A percentile compares a stretch with the other conserved stretches of the same genome.
Evolutionary conservation across 331 rosid species (phyloP).

Genomic region (Ulmus americana): DNA sequence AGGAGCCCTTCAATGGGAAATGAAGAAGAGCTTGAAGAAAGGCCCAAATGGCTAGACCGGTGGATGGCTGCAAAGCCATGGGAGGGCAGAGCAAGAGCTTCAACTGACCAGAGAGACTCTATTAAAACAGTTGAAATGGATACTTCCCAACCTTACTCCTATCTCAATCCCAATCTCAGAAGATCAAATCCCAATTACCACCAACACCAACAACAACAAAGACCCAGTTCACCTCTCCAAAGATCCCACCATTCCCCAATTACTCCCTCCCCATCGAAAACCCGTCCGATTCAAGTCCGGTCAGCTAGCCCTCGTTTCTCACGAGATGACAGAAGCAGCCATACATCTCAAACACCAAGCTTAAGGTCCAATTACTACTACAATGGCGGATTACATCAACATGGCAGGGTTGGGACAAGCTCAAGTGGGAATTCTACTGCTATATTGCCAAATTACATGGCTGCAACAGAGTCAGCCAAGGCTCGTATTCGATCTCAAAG

Average conservation of each 20-base stretch:
- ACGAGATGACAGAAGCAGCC: conserved; percentile 62
- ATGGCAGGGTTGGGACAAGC: conserved; percentile 42
- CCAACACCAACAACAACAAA: conserved; percentile 49
- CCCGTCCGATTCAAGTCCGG: conserved; percentile 63
- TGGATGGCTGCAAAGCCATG: conserved; percentile 88
- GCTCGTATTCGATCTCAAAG: conserved; percentile 86
- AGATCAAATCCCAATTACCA: conserved; percentile 67
- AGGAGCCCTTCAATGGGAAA: conserved; percentile 77
- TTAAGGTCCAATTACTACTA: conserved; percentile 70
- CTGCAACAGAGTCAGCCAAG: conserved; percentile 92
- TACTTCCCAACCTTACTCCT: conserved; percentile 74
- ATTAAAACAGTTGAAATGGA: conserved; percentile 82
- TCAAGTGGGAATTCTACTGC: conserved; percentile 13
- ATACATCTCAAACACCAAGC: conserved; percentile 79
- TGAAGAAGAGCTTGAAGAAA: conserved; percentile 70
- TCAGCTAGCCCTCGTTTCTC: conserved; percentile 66
- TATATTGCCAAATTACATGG: conserved; percentile 90
- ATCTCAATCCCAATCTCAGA: conserved; percentile 49
- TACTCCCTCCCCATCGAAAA: conserved; percentile 81
- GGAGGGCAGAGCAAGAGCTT: conserved; percentile 77
- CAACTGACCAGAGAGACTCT: conserved; percentile 75
- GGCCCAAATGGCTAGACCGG: conserved; percentile 67
- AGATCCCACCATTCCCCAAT: conserved; percentile 53
- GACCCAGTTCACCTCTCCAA: conserved; percentile 61
- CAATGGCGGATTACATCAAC: conserved; percentile 45